These are phyloP conservation scores for Sporothrix luriei DNA, from an alignment of 2,329 filamentous ascomycete genomes.

Conservation along the genomic window DNA sequence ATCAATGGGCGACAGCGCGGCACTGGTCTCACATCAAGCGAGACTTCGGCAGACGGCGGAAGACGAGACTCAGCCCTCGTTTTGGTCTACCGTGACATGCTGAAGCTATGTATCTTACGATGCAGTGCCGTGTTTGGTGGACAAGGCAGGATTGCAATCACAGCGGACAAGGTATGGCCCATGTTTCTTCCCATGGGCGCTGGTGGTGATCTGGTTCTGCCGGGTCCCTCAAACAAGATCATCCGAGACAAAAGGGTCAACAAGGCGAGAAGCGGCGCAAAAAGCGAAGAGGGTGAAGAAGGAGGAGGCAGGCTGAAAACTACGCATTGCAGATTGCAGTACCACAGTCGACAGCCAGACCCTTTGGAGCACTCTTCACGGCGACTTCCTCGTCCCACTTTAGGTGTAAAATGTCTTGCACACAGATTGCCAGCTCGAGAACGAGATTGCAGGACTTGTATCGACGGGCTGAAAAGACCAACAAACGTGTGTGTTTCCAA, in stretches of 20 bases:
- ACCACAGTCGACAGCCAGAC: constrained; percentile 5
- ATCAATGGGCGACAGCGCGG: constrained; percentile 11
- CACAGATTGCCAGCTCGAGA: constrained; percentile 6
- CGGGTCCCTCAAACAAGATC: constrained; percentile 20
- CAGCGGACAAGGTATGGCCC: not conserved
- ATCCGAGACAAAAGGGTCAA: constrained; percentile 24
- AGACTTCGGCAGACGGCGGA: not conserved
- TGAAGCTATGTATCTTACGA: not conserved
- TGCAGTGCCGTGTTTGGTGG: not conserved
- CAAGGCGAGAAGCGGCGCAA: not conserved
- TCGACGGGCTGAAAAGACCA: not conserved
- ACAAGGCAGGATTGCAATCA: not conserved
- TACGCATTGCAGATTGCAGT: not conserved
- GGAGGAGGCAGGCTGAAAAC: not conserved
- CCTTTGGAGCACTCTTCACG: not conserved
- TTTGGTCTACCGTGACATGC: not conserved
- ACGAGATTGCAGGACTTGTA: constrained; percentile 23
- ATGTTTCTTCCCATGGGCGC: constrained; percentile 10
- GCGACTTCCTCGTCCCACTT: not conserved
- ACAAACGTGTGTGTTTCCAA: not conserved
- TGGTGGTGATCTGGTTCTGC: constrained; percentile 24
- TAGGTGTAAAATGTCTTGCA: constrained; percentile 15
- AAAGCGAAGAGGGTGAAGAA: not conserved
- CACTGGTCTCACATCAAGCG: constrained; percentile 22
- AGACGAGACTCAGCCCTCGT: no score